phyloP scores from a whole-genome alignment of 805 yeast species.

The Saturnispora mendoncae region DNA sequence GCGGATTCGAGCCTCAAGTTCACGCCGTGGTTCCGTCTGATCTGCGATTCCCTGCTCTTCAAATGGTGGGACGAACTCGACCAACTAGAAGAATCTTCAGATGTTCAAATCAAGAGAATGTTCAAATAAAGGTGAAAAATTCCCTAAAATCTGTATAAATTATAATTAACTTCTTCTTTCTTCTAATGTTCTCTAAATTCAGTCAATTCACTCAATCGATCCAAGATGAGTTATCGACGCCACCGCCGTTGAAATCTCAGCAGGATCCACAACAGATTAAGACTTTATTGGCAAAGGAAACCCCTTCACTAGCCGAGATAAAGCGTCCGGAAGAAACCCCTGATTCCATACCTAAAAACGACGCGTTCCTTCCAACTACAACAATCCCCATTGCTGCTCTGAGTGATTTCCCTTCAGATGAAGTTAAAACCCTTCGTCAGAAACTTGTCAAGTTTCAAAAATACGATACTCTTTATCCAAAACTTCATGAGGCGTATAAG shows the following conservation, averaged over 20 bases:
- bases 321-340: background rate
- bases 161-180: background rate
- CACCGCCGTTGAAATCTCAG: slow-evolving; percentile 12
- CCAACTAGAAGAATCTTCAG: slow-evolving; percentile 42
- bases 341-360: background rate
- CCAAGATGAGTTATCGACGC: slow-evolving; percentile 25
- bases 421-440: slow-evolving; percentile 31
- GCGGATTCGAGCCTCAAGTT: slow-evolving; percentile 51
- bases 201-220: slow-evolving; percentile 11
- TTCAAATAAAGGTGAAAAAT: slow-evolving; percentile 20
- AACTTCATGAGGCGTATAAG: slow-evolving; percentile 75
- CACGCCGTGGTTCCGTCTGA: slow-evolving; percentile 97
- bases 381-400: slow-evolving; percentile 32
- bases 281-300: slow-evolving; percentile 5
- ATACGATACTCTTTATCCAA: slow-evolving; percentile 87
- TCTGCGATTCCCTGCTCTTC: slow-evolving; percentile 84
- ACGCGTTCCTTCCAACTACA: slow-evolving; percentile 12
- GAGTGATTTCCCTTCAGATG: background rate
- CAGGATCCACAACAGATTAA: slow-evolving; percentile 24
- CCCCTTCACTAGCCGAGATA: background rate
- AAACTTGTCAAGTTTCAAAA: slow-evolving; percentile 69
- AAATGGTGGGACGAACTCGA: slow-evolving; percentile 87
- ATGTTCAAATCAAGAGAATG: slow-evolving; percentile 42
- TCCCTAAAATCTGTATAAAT: background rate
- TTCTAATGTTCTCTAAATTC: slow-evolving; percentile 7